Conservation (phyloP, 1,284 basidiomycete species). For the Ganoderma multipileum region DNA sequence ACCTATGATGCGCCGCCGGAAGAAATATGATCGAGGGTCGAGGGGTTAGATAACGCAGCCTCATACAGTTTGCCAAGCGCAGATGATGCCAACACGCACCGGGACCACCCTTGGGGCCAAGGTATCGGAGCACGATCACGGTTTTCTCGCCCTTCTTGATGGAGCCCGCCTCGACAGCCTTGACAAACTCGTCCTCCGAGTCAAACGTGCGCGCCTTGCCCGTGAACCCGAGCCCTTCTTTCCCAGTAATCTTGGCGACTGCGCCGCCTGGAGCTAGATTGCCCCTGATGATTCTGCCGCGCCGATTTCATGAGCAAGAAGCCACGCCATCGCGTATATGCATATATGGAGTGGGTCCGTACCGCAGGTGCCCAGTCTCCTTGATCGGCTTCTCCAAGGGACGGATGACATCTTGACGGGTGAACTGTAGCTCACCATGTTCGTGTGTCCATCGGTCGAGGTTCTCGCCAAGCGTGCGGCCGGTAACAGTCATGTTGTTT, state of each 20-base stretch:
- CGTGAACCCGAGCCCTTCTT: slow-evolving; percentile 86
- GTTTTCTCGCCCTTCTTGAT: slow-evolving; percentile 91
- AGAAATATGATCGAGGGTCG: slow-evolving; percentile 9
- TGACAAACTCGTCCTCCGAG: slow-evolving; percentile 81
- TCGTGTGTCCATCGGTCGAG: slow-evolving; percentile 84
- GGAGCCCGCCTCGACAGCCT: slow-evolving; percentile 80
- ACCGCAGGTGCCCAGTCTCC: slow-evolving; percentile 87
- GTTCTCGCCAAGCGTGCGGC: slow-evolving; percentile 88
- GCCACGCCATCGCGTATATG: not conserved
- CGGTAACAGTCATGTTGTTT: slow-evolving; percentile 88
- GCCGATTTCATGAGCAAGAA: slow-evolving; percentile 5
- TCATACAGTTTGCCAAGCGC: not conserved
- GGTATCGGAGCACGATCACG: slow-evolving; percentile 88
- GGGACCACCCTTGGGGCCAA: slow-evolving; percentile 90
- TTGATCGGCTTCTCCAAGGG: slow-evolving; percentile 91
- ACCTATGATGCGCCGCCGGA: slow-evolving; percentile 48
- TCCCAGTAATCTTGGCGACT: slow-evolving; percentile 95
- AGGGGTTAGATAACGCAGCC: not conserved
- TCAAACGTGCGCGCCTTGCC: slow-evolving; percentile 89
- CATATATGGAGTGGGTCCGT: slow-evolving; percentile 27
- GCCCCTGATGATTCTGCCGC: slow-evolving; percentile 74
- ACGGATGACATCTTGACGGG: slow-evolving; percentile 82
- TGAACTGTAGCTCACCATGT: slow-evolving; percentile 74
- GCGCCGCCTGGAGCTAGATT: slow-evolving; percentile 93
- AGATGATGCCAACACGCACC: slow-evolving; percentile 49